Conservation (phyloP, 2,329 filamentous ascomycete genomes). For the Leptographium lundbergii region DNA sequence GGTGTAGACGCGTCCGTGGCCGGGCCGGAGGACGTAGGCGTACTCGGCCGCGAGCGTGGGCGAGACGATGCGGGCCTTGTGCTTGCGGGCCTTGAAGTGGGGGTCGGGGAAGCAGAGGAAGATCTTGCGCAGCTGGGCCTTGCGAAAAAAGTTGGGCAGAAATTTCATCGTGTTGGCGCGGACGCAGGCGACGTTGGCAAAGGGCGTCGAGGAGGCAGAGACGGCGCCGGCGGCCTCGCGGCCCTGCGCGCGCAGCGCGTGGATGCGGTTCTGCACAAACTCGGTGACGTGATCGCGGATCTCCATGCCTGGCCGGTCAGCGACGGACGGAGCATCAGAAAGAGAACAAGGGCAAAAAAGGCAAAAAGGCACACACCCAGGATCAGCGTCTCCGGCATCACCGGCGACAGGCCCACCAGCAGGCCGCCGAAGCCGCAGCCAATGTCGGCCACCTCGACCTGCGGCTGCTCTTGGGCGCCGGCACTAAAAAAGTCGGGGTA, state of each 20-base stretch:
- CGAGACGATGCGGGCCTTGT: conserved; percentile 91
- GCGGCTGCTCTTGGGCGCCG: neutral
- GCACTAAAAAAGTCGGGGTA: conserved; percentile 59
- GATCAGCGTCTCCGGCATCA: conserved; percentile 69
- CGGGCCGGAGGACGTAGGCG: conserved; percentile 71
- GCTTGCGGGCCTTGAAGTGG: conserved; percentile 94
- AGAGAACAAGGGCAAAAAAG: conserved; percentile 3
- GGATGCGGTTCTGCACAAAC: conserved; percentile 80
- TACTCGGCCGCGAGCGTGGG: conserved; percentile 85
- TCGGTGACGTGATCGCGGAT: conserved; percentile 83
- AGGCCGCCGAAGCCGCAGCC: conserved; percentile 93
- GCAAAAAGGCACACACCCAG: conserved; percentile 42
- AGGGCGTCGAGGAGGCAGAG: too few species aligned
- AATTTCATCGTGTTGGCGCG: conserved; percentile 98
- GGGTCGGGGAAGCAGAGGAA: conserved; percentile 98
- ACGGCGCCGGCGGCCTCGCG: conserved; percentile 7
- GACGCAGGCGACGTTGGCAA: conserved; percentile 80
- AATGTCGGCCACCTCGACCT: conserved; percentile 85
- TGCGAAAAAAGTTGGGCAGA: conserved; percentile 90
- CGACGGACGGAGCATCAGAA: too few species aligned
- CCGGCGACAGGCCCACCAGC: conserved; percentile 70
- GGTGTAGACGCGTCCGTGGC: conserved; percentile 73
- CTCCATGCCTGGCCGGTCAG: conserved; percentile 74
- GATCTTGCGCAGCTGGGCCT: conserved; percentile 71
- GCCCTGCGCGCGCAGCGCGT: conserved; percentile 61